Conservation (phyloP, 257 asterid genomes). For the Scutellaria galericulata region DNA sequence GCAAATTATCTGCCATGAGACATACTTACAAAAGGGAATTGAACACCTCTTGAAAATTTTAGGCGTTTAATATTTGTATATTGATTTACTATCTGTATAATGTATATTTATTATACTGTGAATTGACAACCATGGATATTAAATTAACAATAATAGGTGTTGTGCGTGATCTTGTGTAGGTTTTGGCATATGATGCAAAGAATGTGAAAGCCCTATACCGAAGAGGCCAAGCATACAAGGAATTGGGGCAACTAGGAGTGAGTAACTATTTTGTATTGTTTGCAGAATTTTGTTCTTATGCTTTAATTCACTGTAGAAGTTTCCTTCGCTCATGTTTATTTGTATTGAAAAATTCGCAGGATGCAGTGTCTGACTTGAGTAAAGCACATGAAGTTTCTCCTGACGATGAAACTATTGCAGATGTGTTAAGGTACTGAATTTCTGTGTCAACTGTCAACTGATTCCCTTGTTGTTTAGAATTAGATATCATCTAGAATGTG, state of each 20-base stretch:
- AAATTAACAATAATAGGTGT: constrained; percentile 13
- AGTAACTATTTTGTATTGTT: constrained; percentile 43
- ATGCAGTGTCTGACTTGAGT: constrained; percentile 85
- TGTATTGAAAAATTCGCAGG: constrained; percentile 49
- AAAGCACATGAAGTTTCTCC: constrained; percentile 86
- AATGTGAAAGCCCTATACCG: constrained; percentile 93
- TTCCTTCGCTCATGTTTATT: constrained; percentile 24
- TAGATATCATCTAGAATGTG: constrained; percentile 3
- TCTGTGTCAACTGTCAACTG: constrained; percentile 7
- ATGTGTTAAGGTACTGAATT: constrained; percentile 70
- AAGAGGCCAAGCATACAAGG: constrained; percentile 91
- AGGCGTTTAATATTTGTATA: constrained; percentile 5
- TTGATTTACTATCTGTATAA: not conserved
- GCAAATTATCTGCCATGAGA: constrained; percentile 9
- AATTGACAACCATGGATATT: constrained; percentile 16
- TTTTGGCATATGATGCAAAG: constrained; percentile 66
- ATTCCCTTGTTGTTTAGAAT: not conserved
- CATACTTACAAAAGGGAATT: constrained; percentile 6
- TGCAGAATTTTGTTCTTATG: constrained; percentile 31
- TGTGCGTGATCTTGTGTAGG: constrained; percentile 54
- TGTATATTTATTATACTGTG: constrained; percentile 5
- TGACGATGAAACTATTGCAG: constrained; percentile 90
- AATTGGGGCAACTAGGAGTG: constrained; percentile 70
- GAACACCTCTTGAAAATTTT: not conserved
- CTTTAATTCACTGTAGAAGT: constrained; percentile 23